Evolutionary conservation across 768 basidiomycete genomes (phyloP).

Genomic region (Suillus plorans): DNA sequence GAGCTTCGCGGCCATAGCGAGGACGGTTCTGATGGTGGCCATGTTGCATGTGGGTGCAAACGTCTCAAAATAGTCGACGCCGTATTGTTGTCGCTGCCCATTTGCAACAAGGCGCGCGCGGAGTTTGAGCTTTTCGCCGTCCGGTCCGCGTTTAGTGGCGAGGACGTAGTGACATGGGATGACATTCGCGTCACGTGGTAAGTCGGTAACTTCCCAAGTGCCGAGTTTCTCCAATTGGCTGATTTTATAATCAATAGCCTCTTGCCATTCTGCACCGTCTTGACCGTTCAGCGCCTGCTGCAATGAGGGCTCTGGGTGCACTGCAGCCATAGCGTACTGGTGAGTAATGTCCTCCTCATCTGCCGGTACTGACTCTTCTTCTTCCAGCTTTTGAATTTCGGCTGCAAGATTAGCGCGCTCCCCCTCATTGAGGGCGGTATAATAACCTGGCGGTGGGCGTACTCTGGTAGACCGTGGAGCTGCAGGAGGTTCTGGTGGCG

Average conservation of each 20-base stretch:
- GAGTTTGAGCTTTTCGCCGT: not conserved
- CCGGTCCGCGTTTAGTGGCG: not conserved
- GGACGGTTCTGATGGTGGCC: not conserved
- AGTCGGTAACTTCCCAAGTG: conserved; percentile 18
- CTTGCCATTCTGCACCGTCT: conserved; percentile 1
- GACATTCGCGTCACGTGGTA: conserved; percentile 13
- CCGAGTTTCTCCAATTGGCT: conserved; percentile 8
- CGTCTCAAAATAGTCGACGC: conserved; percentile 22
- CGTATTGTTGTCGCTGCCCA: not conserved
- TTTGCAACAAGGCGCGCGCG: not conserved
- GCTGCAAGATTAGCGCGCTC: too few relatives aligned
- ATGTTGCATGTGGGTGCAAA: not conserved
- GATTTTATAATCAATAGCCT: conserved; percentile 11
- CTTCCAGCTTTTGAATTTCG: too few relatives aligned
- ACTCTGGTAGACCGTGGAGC: too few relatives aligned
- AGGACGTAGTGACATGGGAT: conserved; percentile 10
- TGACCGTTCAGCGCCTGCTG: not conserved
- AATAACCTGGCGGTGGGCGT: too few relatives aligned
- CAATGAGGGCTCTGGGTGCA: not conserved
- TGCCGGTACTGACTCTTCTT: too few relatives aligned
- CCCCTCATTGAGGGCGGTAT: too few relatives aligned
- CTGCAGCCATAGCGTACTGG: not conserved
- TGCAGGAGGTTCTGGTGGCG: too few relatives aligned
- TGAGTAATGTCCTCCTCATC: too few relatives aligned
- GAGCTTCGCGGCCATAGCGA: too few relatives aligned